Percentiles rank a stretch among this genome's conserved stretches.
Evolutionary conservation across 768 basidiomycete species (phyloP).

Genomic region (Podaxis sp.): DNA sequence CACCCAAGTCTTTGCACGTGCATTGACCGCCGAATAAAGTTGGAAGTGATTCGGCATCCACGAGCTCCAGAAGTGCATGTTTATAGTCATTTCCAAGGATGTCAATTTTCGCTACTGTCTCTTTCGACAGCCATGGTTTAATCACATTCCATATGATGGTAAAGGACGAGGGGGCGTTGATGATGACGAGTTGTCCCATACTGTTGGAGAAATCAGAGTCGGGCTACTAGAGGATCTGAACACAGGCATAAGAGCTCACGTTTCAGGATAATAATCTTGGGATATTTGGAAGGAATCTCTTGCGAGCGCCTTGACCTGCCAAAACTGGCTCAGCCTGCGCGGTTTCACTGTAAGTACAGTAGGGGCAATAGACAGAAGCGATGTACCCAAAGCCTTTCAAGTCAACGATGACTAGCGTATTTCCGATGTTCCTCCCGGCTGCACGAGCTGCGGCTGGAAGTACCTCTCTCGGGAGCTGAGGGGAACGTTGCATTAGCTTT

Average conservation of each 20-base stretch:
- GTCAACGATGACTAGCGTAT: slow-evolving; percentile 66
- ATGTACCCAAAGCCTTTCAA: slow-evolving; percentile 66
- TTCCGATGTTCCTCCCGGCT: slow-evolving; percentile 49
- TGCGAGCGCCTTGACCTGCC: slow-evolving; percentile 71
- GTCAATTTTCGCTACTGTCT: slow-evolving; percentile 67
- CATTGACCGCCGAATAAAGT: slow-evolving; percentile 63
- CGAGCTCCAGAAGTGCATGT: slow-evolving; percentile 51
- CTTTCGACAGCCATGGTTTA: slow-evolving; percentile 72
- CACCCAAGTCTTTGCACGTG: slow-evolving; percentile 52
- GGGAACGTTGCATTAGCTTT: background rate
- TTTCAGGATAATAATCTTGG: slow-evolving; percentile 79
- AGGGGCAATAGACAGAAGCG: slow-evolving; percentile 17
- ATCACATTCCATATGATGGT: slow-evolving; percentile 70
- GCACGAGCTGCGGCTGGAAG: slow-evolving; percentile 63
- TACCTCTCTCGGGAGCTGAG: slow-evolving; percentile 59
- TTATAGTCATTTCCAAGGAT: slow-evolving; percentile 64
- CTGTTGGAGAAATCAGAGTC: slow-evolving; percentile 31
- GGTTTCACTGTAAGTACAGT: background rate
- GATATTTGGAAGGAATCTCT: slow-evolving; percentile 69
- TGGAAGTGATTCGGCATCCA: slow-evolving; percentile 68
- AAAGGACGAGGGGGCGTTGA: slow-evolving; percentile 75
- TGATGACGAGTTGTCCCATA: slow-evolving; percentile 70
- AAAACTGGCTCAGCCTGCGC: slow-evolving; percentile 62
- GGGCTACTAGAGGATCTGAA: slow-evolving; percentile 1
- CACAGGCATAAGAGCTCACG: slow-evolving; percentile 34